Evolutionary conservation across 1,139 yeast genomes (phyloP).

Genomic region (Saccharomyces hybrid): DNA sequence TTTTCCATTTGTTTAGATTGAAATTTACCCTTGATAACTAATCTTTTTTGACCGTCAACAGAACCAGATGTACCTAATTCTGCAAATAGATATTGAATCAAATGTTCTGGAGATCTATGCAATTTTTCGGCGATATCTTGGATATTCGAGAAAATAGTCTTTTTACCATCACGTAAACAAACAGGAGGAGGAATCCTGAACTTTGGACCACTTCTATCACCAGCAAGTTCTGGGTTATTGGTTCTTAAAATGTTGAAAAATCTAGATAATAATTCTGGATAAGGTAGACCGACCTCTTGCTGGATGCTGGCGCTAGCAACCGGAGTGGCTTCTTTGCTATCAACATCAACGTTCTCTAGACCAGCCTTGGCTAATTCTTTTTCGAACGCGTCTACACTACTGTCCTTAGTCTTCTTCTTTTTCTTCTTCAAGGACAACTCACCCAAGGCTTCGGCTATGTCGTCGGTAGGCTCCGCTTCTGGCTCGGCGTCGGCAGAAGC

Average conservation of each 20-base stretch:
- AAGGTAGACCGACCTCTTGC: constrained; percentile 57
- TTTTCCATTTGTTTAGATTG: constrained; percentile 97
- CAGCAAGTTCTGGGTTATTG: constrained; percentile 97
- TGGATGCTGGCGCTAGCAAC: constrained; percentile 30
- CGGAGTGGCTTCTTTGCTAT: constrained; percentile 30
- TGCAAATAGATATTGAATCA: constrained; percentile 92
- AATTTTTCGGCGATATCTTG: constrained; percentile 90
- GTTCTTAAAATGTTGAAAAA: constrained; percentile 80
- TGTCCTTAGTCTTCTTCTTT: constrained; percentile 54
- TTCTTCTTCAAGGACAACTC: constrained; percentile 80
- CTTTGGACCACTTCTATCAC: constrained; percentile 87
- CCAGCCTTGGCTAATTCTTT: constrained; percentile 90
- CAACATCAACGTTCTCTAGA: constrained; percentile 45
- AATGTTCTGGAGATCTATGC: constrained; percentile 96
- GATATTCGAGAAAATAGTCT: constrained; percentile 91
- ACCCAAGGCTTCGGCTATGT: constrained; percentile 55
- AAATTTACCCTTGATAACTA: constrained; percentile 95
- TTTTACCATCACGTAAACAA: constrained; percentile 97
- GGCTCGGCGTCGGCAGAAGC: constrained; percentile 32
- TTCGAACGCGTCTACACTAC: constrained; percentile 71
- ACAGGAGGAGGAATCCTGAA: constrained; percentile 97
- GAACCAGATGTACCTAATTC: constrained; percentile 99
- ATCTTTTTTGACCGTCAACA: constrained; percentile 94
- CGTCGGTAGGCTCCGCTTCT: constrained; percentile 41
- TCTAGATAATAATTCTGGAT: constrained; percentile 69